phyloP scores from a whole-genome alignment of 2,329 filamentous ascomycete species.

The Botrytis fragariae region DNA sequence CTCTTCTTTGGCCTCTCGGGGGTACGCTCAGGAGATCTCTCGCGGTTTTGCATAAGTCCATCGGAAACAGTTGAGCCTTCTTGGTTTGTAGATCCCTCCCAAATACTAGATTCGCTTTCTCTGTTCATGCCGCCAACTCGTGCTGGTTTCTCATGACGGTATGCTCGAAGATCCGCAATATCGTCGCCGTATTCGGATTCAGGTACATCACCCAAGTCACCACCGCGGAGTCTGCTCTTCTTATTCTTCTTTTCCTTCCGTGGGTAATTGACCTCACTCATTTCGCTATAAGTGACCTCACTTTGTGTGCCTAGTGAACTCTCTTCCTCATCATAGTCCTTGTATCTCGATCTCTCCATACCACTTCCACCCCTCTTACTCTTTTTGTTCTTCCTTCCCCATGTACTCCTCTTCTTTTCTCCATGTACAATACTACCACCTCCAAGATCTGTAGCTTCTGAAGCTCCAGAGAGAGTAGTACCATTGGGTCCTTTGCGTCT shows the following conservation, averaged over 20 bases:
- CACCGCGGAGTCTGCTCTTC: conserved; percentile 40
- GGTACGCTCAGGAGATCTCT: conserved; percentile 55
- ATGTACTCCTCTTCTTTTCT: conserved; percentile 50
- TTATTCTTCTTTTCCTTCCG: conserved; percentile 28
- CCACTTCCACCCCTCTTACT: conserved; percentile 29
- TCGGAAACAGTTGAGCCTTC: conserved; percentile 42
- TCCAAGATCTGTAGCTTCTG: conserved; percentile 78
- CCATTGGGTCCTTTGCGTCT: conserved; percentile 87
- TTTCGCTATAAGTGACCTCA: conserved; percentile 28
- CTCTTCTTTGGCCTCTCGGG: conserved; percentile 41
- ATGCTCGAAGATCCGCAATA: conserved; percentile 68
- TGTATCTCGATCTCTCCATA: conserved; percentile 33
- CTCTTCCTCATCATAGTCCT: conserved; percentile 35
- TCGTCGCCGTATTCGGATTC: conserved; percentile 50
- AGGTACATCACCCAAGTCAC: conserved; percentile 20
- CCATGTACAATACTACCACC: conserved; percentile 80
- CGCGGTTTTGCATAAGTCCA: conserved; percentile 58
- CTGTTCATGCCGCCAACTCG: conserved; percentile 88
- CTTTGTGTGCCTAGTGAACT: conserved; percentile 26
- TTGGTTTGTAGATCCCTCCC: conserved; percentile 70
- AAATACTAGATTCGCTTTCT: conserved; percentile 72
- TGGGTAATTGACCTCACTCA: conserved; percentile 33
- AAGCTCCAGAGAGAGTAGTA: conserved; percentile 78
- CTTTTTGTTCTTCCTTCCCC: conserved; percentile 43
- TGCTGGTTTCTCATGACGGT: conserved; percentile 82